Conservation (phyloP, 306 rosid genomes). For the Malus sieversii region DNA sequence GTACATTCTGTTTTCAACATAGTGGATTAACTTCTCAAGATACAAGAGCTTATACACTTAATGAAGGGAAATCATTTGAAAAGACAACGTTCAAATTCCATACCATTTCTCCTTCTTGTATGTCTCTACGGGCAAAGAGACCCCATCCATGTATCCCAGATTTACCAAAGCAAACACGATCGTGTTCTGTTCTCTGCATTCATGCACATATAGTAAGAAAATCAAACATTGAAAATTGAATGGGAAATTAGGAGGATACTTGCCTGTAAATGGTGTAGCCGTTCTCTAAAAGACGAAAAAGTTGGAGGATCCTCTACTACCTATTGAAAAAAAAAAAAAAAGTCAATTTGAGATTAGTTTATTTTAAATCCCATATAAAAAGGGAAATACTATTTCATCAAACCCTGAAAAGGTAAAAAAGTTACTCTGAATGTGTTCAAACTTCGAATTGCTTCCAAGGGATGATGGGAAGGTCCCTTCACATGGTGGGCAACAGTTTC, state of each 20-base stretch:
- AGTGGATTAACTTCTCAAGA: background rate
- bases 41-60: background rate
- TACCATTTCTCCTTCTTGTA: conserved; percentile 99
- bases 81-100: background rate
- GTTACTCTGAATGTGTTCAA: conserved; percentile 61
- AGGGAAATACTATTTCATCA: background rate
- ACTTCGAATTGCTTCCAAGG: conserved; percentile 49
- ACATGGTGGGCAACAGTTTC: conserved; percentile 63
- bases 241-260: conserved; percentile 20
- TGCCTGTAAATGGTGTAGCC: conserved; percentile 85
- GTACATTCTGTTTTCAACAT: background rate
- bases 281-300: conserved; percentile 91
- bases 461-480: conserved; percentile 74
- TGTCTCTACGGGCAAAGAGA: conserved; percentile 82
- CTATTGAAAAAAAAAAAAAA: conserved; percentile 29
- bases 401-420: conserved; percentile 14
- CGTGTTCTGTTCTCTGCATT: conserved; percentile 82
- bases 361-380: background rate
- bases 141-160: conserved; percentile 99
- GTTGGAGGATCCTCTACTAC: conserved; percentile 49
- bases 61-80: background rate
- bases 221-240: conserved; percentile 3
- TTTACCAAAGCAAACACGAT: conserved; percentile 94
- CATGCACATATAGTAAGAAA: conserved; percentile 29
- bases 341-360: background rate